phyloP scores from a whole-genome alignment of 495 filamentous ascomycete species.

The Aspergillus haitiensis region DNA sequence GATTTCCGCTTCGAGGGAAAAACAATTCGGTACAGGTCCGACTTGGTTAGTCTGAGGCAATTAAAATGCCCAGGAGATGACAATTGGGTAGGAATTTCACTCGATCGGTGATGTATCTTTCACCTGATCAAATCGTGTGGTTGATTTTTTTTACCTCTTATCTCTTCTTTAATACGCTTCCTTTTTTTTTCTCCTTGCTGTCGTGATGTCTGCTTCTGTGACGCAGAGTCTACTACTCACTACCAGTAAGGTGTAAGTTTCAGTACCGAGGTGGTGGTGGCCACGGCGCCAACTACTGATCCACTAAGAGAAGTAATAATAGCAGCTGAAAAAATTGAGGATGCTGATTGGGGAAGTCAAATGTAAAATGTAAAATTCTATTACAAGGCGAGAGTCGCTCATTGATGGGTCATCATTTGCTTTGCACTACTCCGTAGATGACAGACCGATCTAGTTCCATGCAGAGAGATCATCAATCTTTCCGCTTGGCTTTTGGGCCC shows the following conservation, averaged over 20 bases:
- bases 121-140: neutral
- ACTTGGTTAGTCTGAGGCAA: constrained; percentile 9
- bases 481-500: constrained; percentile 13
- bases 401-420: neutral
- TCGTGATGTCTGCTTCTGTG: neutral
- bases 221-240: too few species aligned
- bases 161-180: neutral
- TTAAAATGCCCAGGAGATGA: neutral
- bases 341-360: constrained; percentile 5
- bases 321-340: neutral
- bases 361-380: constrained; percentile 5
- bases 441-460: neutral
- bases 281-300: neutral
- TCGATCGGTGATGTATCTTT: neutral
- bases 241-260: too few species aligned
- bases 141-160: neutral
- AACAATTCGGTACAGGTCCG: constrained; percentile 11
- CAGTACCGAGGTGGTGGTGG: neutral
- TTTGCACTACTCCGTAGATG: constrained; percentile 3
- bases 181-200: neutral
- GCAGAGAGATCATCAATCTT: constrained; percentile 1
- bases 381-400: neutral
- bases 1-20: constrained; percentile 29
- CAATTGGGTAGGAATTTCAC: neutral
- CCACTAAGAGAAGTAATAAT: neutral